Evolutionary conservation across 106 monocot species (phyloP), one percentile per base, ranked within the genome.

Genomic region (Acorus gramineus): DNA sequence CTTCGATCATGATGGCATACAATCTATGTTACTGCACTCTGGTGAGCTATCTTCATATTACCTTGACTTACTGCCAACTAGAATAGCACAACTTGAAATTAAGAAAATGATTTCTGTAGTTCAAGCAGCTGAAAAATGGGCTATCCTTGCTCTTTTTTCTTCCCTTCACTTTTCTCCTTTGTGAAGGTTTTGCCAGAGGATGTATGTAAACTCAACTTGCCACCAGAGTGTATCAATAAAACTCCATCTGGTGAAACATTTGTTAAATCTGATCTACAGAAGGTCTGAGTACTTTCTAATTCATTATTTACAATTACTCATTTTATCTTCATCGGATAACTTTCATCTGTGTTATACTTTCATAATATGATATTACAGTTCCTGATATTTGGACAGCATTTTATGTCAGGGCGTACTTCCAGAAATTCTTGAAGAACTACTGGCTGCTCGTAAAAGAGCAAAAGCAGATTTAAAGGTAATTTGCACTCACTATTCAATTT

Each of bases 1-100:
- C 98, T 47, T 98, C 98, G 53, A 92, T 98, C 74, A 98, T 92
- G 98, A 98, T 98, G 98, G 92, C 98, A 46, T 98, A 98, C 68
- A 98, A 98, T 81, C 71, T 98, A 55, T 98, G 98, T 66, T 98
- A 98, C 68, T 98, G 98, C 80, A 92, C 88, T 52, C 79, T 98
- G 83, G 98, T 98, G 81, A 80, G 57, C 62, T 28, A 48, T 60
- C 44, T 8, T 71, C 52, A 46, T 55, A 42, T 68, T 59, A 56
- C 11, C 68, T 47, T 10, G 62, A 9, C 11, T 57, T 11, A 13
- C 47, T 10, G 50, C 28, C 42, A 60, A 47, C 5, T 53, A 66
- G 3, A 60, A 9, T 53, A 71, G 50, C 64, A 11, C 45, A 11
- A 14, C 44, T 14, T 50, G 6, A 11, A 50, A 69, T 70, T 68